Conservation (phyloP, 148 eudicot species). For the Silene conica region DNA sequence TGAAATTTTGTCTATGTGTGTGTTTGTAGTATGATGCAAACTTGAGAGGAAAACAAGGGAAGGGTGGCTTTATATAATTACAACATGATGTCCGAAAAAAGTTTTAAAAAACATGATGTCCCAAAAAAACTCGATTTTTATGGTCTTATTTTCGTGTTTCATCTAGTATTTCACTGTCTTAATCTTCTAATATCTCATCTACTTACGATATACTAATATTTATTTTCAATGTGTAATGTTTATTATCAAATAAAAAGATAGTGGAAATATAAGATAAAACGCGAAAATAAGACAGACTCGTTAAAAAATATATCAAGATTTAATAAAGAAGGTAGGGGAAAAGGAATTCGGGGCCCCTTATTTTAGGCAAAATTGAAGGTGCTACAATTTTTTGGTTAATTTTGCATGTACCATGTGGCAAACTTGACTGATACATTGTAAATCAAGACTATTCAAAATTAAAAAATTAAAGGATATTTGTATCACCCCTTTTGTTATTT, state of each 20-base stretch:
- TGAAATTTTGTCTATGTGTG: neutral
- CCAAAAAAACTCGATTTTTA: no score
- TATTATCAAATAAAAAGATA: no score
- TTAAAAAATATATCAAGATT: neutral
- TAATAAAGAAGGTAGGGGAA: conserved; percentile 14
- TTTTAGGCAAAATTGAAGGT: conserved; percentile 7
- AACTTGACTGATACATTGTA: conserved; percentile 25
- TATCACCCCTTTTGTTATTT: neutral
- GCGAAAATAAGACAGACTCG: no score
- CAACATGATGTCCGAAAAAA: conserved; percentile 1
- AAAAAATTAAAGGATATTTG: neutral
- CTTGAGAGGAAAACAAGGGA: conserved; percentile 7
- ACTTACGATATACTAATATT: no score
- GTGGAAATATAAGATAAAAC: no score
- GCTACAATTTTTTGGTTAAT: neutral
- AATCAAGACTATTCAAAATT: neutral
- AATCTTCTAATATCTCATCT: no score
- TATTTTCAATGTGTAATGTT: no score
- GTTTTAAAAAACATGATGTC: no score
- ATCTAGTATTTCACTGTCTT: no score
- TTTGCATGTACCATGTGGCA: conserved; percentile 22
- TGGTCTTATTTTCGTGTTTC: no score
- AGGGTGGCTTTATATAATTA: conserved; percentile 22
- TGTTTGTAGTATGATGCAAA: conserved; percentile 2
- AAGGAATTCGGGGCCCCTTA: conserved; percentile 5